Conservation (phyloP, 164 flowering plant species). For the Stephania yunnanensis region DNA sequence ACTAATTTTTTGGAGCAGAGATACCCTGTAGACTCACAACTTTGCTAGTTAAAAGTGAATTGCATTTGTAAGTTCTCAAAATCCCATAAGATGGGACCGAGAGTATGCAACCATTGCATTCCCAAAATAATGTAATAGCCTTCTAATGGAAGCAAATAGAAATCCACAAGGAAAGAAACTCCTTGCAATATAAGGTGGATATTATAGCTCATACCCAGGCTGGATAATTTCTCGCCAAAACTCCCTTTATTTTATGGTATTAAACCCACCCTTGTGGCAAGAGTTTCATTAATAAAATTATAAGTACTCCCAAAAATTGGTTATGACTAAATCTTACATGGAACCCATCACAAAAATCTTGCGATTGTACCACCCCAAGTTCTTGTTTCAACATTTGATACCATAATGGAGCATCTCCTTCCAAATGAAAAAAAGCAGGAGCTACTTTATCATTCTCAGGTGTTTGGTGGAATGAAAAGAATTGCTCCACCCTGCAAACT, state of each 20-base stretch:
- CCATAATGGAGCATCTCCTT: slow-evolving; percentile 7
- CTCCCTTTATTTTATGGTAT: background rate
- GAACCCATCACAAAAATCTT: background rate
- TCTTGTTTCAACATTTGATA: background rate
- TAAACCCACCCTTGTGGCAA: background rate
- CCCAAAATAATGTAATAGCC: slow-evolving; percentile 1
- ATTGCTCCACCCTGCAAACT: background rate
- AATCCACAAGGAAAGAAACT: background rate
- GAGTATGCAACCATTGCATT: background rate
- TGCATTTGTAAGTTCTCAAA: background rate
- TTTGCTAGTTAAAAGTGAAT: background rate
- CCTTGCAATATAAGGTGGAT: background rate
- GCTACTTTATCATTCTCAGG: background rate
- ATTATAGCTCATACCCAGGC: background rate
- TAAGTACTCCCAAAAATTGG: background rate
- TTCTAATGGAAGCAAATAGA: background rate
- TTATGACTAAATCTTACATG: background rate
- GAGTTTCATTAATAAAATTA: background rate
- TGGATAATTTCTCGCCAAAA: background rate
- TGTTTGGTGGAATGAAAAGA: background rate
- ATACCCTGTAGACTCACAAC: background rate
- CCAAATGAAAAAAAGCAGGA: background rate
- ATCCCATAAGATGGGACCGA: slow-evolving; percentile 1
- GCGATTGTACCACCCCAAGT: background rate
- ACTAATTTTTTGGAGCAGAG: background rate